phyloP scores from a whole-genome alignment of 768 basidiomycete genomes.

The Pleurotus sapidus region DNA sequence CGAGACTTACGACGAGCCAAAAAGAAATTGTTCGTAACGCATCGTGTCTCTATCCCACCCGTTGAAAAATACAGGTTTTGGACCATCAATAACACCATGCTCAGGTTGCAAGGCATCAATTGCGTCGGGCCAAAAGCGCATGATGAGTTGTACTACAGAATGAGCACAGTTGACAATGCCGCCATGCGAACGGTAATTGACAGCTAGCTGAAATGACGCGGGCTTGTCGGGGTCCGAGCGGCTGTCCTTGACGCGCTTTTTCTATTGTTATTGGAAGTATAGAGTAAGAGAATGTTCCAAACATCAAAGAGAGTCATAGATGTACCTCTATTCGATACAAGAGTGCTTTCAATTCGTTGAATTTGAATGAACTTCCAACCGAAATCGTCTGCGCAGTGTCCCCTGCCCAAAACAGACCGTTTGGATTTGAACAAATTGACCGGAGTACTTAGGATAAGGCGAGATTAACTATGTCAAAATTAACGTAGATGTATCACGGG shows the following conservation, averaged over 20 bases:
- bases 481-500: not conserved
- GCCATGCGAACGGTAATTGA: constrained; percentile 70
- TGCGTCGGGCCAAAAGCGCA: constrained; percentile 56
- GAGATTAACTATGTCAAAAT: not conserved
- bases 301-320: too few relatives aligned
- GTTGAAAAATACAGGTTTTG: constrained; percentile 56
- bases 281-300: not conserved
- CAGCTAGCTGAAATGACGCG: constrained; percentile 50
- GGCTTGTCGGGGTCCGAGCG: constrained; percentile 10
- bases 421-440: constrained; percentile 56
- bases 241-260: not conserved
- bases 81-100: constrained; percentile 48
- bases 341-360: constrained; percentile 70
- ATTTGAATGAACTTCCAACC: constrained; percentile 68
- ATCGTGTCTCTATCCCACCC: constrained; percentile 40
- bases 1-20: constrained; percentile 42
- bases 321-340: constrained; percentile 59
- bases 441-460: constrained; percentile 46
- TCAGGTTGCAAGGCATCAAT: constrained; percentile 62
- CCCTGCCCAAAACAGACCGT: constrained; percentile 77
- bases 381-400: constrained; percentile 81
- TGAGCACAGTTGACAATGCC: constrained; percentile 76
- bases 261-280: not conserved
- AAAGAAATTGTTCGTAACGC: constrained; percentile 58
- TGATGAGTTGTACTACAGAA: constrained; percentile 60